Evolutionary conservation across 192 early-diverging fungal genomes (phyloP), one percentile per base, ranked within the genome.

Genomic region (Chytriomyces confervae): DNA sequence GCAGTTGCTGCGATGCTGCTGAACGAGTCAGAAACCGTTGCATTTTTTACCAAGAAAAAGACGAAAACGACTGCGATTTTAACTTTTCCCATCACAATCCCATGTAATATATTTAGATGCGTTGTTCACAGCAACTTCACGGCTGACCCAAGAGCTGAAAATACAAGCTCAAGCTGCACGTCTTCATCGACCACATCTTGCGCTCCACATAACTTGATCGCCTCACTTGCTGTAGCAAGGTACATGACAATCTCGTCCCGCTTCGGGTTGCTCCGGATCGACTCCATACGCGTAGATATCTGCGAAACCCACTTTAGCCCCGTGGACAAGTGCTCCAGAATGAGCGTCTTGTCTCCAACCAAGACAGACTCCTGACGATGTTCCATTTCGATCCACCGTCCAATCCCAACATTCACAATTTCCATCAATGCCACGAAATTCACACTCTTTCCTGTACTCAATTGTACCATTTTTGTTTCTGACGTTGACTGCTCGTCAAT

Each of bases 351-450:
- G 69, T 71, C 50, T 8, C 50, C 69, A 16, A 11, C n/a, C 9
- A 71, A 27, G n/a, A 53, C 50, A 53, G 50, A 57, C 20, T 49
- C 69, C 23, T 71, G 49, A 11, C 69, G 69, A 71, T 50, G 20
- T 45, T 71, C 69, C 69, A 71, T 27, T 13, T 71, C 69, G 7
- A 71, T 53, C 69, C 69, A 71, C 44, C 69, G 69, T 16, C 69
- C 69, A 5, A 71, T 20, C 53, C 50, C 69, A 49, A 71, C n/a
- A 71, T 71, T 71, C 69, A 71, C 69, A 71, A 9, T 60, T n/a
- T 57, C 50, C 8, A 50, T 24, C 16, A 71, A 57, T 20, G 8
- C 11, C 9, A 23, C 27, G 13, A 68, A 44, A 46, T 68, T 68
- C 8, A 68, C 45, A n/a, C 24, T n/a, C 66, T 68, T 68, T 29